Conservation (phyloP, 2,329 filamentous ascomycete genomes). For the Epichloe sibirici region DNA sequence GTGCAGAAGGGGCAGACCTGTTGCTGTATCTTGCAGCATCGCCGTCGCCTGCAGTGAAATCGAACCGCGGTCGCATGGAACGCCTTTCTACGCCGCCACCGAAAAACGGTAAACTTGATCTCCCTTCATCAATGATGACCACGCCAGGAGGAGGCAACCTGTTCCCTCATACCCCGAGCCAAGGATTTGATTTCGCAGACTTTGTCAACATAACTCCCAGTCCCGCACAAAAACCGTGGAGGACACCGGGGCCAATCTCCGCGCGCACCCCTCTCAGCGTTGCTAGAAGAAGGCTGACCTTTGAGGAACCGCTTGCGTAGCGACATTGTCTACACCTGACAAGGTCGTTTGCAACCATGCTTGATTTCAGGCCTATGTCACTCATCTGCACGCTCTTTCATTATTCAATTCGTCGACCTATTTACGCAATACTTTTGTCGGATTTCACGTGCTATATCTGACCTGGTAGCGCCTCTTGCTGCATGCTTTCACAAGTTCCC, state of each 20-base stretch:
- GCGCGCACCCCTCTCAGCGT: conserved; percentile 50
- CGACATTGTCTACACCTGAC: conserved; percentile 3
- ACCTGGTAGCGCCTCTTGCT: neutral
- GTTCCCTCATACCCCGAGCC: conserved; percentile 66
- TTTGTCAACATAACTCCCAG: conserved; percentile 97
- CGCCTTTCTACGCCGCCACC: conserved; percentile 67
- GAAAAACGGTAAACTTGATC: conserved; percentile 51
- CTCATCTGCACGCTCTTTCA: neutral
- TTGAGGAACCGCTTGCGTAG: conserved; percentile 49
- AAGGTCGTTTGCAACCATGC: neutral
- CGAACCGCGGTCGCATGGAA: conserved; percentile 39
- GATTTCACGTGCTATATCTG: neutral
- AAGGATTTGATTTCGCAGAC: conserved; percentile 84
- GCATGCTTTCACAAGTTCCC: neutral
- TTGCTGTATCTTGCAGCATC: conserved; percentile 81
- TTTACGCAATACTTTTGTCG: neutral
- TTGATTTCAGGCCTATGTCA: neutral
- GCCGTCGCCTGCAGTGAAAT: conserved; percentile 65
- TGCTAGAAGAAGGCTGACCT: conserved; percentile 66
- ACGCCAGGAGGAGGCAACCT: conserved; percentile 62
- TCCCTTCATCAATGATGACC: conserved; percentile 81
- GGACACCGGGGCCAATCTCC: conserved; percentile 54
- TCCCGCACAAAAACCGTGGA: conserved; percentile 82
- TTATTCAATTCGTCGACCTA: neutral
- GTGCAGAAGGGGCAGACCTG: conserved; percentile 71